Percentiles rank a stretch among this genome's conserved stretches.
phyloP scores from a whole-genome alignment of 495 filamentous ascomycete species.

The Podospora anserina region DNA sequence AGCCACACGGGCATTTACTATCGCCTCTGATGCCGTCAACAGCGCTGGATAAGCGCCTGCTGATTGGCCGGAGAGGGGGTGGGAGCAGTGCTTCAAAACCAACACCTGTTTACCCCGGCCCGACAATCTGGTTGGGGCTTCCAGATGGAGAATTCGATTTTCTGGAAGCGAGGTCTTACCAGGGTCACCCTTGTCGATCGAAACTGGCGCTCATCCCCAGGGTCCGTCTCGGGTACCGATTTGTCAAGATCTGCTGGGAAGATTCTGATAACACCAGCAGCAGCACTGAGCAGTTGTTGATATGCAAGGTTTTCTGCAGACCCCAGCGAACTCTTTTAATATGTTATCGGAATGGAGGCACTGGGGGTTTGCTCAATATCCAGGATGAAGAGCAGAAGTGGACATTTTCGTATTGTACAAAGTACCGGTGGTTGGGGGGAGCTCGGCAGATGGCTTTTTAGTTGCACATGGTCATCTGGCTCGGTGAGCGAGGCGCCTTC shows the following conservation, averaged over 20 bases:
- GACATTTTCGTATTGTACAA: background rate
- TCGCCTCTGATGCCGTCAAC: too few species aligned
- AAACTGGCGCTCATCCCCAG: background rate
- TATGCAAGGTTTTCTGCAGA: background rate
- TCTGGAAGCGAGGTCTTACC: slow-evolving; percentile 21
- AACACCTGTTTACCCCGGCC: slow-evolving; percentile 14
- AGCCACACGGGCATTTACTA: too few species aligned
- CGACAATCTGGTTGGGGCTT: slow-evolving; percentile 22
- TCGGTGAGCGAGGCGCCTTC: background rate
- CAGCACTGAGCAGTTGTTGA: background rate
- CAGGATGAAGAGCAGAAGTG: background rate
- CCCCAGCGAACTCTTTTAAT: background rate
- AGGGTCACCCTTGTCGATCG: slow-evolving; percentile 2
- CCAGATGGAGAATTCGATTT: slow-evolving; percentile 12
- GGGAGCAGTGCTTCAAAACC: slow-evolving; percentile 6
- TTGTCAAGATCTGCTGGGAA: background rate
- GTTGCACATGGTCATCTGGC: background rate
- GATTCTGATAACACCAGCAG: background rate
- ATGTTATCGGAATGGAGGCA: too few species aligned
- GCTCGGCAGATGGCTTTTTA: background rate
- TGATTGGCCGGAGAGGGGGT: background rate
- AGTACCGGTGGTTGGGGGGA: background rate
- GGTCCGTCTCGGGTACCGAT: background rate
- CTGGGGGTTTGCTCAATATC: too few species aligned
- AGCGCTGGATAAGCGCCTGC: background rate